Evolutionary conservation across 345 rosid genomes (phyloP), one percentile per base, ranked within the genome.

Genomic region (Citrus mangshanensis): DNA sequence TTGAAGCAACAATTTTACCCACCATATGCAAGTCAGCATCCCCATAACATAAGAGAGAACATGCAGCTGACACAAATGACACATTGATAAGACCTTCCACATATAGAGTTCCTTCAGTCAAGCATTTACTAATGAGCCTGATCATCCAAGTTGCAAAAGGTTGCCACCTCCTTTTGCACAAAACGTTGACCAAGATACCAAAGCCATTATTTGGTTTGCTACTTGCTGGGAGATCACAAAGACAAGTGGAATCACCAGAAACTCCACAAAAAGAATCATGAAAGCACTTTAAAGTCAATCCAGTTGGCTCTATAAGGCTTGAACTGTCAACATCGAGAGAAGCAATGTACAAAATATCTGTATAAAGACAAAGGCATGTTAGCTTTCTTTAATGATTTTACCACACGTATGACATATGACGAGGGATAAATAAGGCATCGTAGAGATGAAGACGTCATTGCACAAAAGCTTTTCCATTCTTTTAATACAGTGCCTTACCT

Each of bases 21-120:
- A 95, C 97, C 97, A 92, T 94, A 70, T 95, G 99, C 90, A 95
- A 75, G 75, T 88, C 95, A 76, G 92, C 89, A 81, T 89, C 91
- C 76, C 92, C 97, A 84, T 83, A 87, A 74, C 97, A 89, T 80
- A 95, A 81, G 60, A 95, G 82, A 75, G 97, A 90, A 88, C 91
- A 94, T 8, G 88, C 89, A 69, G 91, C 91, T 64, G 86, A 87
- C 74, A 92, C 86, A 86, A 85, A 86, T 73, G 97, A 85, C 70
- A 88, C 78, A 80, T 82, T 89, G 81, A 92, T 72, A 72, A 94
- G 92, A 64, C 97, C 99, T 82, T 91, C 97, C 70, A 93, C 97
- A 59, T 88, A 89, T 70, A 95, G 87, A 63, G 95, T 92, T 83
- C 98, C 99, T 84, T 95, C 97, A 32, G 96, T 88, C 74, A 94